Percentiles rank a stretch among this genome's conserved stretches.
These are phyloP conservation scores for Lycium barbarum DNA, from an alignment of 257 asterid genomes.

Conservation along the genomic window DNA sequence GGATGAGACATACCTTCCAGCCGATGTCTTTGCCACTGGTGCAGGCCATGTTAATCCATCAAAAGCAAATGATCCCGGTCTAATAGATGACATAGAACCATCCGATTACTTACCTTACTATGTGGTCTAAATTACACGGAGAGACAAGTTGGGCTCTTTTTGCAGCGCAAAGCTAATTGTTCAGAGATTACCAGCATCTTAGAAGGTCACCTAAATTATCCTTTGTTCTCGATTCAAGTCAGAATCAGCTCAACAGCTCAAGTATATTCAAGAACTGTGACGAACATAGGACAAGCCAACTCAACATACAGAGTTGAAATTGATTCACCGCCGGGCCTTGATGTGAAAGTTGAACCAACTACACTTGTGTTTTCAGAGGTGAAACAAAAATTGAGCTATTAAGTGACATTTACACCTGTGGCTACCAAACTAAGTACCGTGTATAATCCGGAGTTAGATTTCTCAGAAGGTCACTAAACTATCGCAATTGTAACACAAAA, in stretches of 20 bases:
- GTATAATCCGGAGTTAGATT: too few species aligned
- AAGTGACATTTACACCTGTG: constrained; percentile 31
- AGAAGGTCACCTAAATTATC: constrained; percentile 47
- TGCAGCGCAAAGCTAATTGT: constrained; percentile 30
- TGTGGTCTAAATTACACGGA: constrained; percentile 38
- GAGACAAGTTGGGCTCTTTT: constrained; percentile 30
- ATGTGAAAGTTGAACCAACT: constrained; percentile 33
- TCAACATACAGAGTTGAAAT: constrained; percentile 33
- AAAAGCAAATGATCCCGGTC: constrained; percentile 45
- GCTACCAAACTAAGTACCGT: constrained; percentile 1
- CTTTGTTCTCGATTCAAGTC: constrained; percentile 37
- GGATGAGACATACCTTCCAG: constrained; percentile 21
- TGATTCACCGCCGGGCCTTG: constrained; percentile 21
- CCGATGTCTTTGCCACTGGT: constrained; percentile 40
- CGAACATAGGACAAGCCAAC: constrained; percentile 42
- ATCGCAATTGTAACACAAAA: too few species aligned
- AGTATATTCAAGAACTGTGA: constrained; percentile 47
- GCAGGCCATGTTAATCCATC: constrained; percentile 51
- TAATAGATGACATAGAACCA: constrained; percentile 38
- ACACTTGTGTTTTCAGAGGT: constrained; percentile 30
- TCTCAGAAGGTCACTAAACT: too few species aligned
- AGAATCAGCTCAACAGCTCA: constrained; percentile 5
- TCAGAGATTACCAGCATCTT: constrained; percentile 16
- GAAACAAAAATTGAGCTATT: constrained; percentile 32
- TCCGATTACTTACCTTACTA: constrained; percentile 41